These are phyloP conservation scores for Fraxinus latifolia DNA, from an alignment of 305 asterid species.

Conservation along the genomic window DNA sequence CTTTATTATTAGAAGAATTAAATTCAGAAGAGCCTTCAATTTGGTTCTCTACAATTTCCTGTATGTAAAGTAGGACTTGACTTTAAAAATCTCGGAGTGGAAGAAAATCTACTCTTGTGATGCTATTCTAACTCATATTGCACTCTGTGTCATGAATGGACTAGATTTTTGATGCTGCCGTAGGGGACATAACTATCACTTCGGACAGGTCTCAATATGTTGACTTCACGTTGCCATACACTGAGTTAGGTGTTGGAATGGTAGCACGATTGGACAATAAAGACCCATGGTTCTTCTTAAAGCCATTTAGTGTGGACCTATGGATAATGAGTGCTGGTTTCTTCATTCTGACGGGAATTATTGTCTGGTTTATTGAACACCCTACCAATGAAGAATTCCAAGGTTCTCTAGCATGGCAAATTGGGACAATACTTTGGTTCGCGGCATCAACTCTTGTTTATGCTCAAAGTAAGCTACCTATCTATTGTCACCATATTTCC, in stretches of 20 bases:
- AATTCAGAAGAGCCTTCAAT: not conserved
- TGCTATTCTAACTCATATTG: not conserved
- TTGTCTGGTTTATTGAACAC: slow-evolving; percentile 45
- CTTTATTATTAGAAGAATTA: not conserved
- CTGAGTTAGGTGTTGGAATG: slow-evolving; percentile 37
- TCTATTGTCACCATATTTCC: not conserved
- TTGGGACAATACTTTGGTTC: slow-evolving; percentile 38
- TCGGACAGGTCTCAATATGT: slow-evolving; percentile 35
- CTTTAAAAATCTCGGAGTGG: not conserved
- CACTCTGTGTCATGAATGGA: slow-evolving; percentile 17
- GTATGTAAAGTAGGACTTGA: not conserved
- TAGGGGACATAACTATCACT: slow-evolving; percentile 42
- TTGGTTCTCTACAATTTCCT: not conserved
- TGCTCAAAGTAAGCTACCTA: slow-evolving; percentile 42
- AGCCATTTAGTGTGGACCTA: slow-evolving; percentile 32
- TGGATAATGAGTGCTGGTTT: slow-evolving; percentile 36
- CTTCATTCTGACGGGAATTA: slow-evolving; percentile 26
- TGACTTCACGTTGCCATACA: slow-evolving; percentile 41
- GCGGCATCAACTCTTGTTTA: slow-evolving; percentile 42
- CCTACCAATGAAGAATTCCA: slow-evolving; percentile 32
- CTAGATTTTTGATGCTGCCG: slow-evolving; percentile 38
- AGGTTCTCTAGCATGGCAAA: slow-evolving; percentile 32
- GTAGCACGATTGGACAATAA: slow-evolving; percentile 24
- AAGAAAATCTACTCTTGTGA: not conserved
- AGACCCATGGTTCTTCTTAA: slow-evolving; percentile 41